Conservation (phyloP, 2,329 filamentous ascomycete species). For the Colletotrichum filicis region DNA sequence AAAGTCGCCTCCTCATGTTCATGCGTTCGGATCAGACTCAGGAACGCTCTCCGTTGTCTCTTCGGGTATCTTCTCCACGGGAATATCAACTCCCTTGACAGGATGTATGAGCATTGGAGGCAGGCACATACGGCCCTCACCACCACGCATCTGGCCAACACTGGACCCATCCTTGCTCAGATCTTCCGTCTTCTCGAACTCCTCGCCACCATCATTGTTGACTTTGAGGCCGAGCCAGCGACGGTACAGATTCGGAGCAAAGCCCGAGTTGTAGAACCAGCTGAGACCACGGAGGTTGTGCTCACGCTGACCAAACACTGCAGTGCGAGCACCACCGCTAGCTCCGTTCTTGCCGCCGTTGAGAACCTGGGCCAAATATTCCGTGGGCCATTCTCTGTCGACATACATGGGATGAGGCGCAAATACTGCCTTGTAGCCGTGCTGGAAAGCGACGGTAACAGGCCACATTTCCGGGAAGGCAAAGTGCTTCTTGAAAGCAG, state of each 20-base stretch:
- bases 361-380: slow-evolving; percentile 81
- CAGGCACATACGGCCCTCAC: slow-evolving; percentile 89
- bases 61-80: slow-evolving; percentile 67
- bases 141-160: slow-evolving; percentile 67
- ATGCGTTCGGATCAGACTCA: slow-evolving; percentile 62
- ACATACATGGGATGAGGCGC: slow-evolving; percentile 90
- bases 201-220: slow-evolving; percentile 81
- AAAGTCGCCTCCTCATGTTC: slow-evolving; percentile 19
- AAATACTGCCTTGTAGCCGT: slow-evolving; percentile 92
- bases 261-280: slow-evolving; percentile 92
- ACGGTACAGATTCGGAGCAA: slow-evolving; percentile 83
- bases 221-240: slow-evolving; percentile 88
- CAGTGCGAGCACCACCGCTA: slow-evolving; percentile 77
- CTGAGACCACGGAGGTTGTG: slow-evolving; percentile 88
- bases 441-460: slow-evolving; percentile 85
- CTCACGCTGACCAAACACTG: slow-evolving; percentile 84
- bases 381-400: slow-evolving; percentile 85
- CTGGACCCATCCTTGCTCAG: slow-evolving; percentile 59
- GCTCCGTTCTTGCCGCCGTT: slow-evolving; percentile 83
- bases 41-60: slow-evolving; percentile 55
- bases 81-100: slow-evolving; percentile 79
- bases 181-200: slow-evolving; percentile 74
- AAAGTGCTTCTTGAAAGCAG: slow-evolving; percentile 83
- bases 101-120: slow-evolving; percentile 92
- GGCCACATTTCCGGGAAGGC: slow-evolving; percentile 99